Conservation (phyloP, 2,329 filamentous ascomycete genomes). For the Clonostachys rosea region DNA sequence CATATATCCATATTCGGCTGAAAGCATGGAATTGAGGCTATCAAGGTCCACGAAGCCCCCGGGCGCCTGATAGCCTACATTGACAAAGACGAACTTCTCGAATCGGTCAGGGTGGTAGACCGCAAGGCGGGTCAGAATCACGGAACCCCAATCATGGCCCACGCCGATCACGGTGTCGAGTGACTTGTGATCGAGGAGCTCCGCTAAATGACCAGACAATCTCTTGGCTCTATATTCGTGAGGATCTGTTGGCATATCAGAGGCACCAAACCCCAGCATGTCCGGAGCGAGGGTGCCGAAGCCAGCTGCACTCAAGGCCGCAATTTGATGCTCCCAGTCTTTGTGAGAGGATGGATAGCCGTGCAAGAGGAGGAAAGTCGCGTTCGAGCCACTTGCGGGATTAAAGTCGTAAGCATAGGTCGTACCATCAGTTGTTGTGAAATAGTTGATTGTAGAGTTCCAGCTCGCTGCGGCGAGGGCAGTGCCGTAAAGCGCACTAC, state of each 20-base stretch:
- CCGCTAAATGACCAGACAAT: constrained; percentile 22
- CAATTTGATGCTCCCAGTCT: constrained; percentile 35
- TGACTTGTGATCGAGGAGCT: constrained; percentile 19
- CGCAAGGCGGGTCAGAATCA: constrained; percentile 17
- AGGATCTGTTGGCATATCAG: constrained; percentile 18
- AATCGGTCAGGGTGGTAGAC: constrained; percentile 15
- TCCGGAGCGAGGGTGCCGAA: constrained; percentile 37
- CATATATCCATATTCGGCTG: constrained; percentile 6
- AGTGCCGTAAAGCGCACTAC: too few relatives aligned
- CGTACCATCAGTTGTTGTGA: neutral
- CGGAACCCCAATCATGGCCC: constrained; percentile 27
- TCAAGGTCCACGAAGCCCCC: constrained; percentile 7
- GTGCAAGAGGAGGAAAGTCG: constrained; percentile 40
- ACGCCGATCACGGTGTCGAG: constrained; percentile 36
- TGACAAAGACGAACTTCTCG: constrained; percentile 13
- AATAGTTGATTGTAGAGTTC: neutral
- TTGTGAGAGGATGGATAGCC: constrained; percentile 39
- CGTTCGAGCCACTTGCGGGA: constrained; percentile 5
- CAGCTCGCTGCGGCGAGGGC: neutral
- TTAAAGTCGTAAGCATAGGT: constrained; percentile 17
- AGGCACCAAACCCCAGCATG: constrained; percentile 30
- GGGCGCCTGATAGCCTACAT: constrained; percentile 2
- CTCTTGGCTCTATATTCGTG: constrained; percentile 20
- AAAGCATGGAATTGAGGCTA: constrained; percentile 4
- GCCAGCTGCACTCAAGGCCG: constrained; percentile 21